Evolutionary conservation across 345 rosid genomes (phyloP), one percentile per base, ranked within the genome.

Genomic region (Theobroma cacao): DNA sequence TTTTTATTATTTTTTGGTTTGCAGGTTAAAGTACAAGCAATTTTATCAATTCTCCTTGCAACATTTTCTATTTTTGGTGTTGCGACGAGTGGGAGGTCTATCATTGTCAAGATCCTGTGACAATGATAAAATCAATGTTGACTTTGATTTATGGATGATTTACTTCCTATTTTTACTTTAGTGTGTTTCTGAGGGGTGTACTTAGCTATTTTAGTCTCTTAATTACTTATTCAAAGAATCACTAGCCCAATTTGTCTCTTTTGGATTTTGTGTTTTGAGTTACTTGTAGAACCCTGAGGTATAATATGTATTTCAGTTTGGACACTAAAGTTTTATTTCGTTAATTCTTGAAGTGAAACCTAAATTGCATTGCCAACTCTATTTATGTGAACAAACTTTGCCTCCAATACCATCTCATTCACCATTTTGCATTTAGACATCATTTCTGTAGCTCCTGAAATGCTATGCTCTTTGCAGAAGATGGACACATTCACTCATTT

Each of bases 41-140:
- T 94, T 77, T 84, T 96, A 75, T 90, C 98, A 0, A 81, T 92
- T 59, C 90, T 92, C 62, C 88, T 96, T 0, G 92, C 98, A 14
- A 90, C 97, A 73, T 92, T 96, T 81, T 85, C 96, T 1, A 97
- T 97, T 38, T 91, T 92, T 62, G 97, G 98, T 56, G 87, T 91
- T 0, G 87, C 97, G 14, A 93, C 91, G 96, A 89, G 97, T 61
- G 91, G 88, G 34, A 90, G 97, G 77, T 92, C 98, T 24, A 87
- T 93, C n/a, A 18, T 91, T 26, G 87, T 94, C 13, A 98, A 96
- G 92, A 80, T 92, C 79, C 59, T 84, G n/a, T n/a, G n/a, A n/a
- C n/a, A n/a, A n/a, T n/a, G n/a, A n/a, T n/a, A n/a, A n/a, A n/a
- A n/a, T n/a, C n/a, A n/a, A n/a, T n/a, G n/a, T n/a, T n/a, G n/a